phyloP scores from a whole-genome alignment of 2,329 filamentous ascomycete genomes.

The Conoideocrella luteorostrata region DNA sequence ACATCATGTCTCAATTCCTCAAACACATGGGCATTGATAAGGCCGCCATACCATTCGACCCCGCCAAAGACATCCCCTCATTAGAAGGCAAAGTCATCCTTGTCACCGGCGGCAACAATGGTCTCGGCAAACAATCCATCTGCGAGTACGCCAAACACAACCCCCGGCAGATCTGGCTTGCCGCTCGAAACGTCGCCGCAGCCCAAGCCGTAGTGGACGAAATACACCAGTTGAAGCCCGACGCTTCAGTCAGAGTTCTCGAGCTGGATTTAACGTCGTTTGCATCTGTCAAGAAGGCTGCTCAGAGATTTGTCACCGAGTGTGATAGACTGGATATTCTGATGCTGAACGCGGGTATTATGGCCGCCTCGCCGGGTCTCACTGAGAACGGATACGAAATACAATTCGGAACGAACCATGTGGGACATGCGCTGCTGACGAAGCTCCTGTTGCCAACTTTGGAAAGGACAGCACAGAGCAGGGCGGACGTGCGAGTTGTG shows the following conservation, averaged over 20 bases:
- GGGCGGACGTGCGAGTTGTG: slow-evolving; percentile 24
- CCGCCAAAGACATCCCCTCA: slow-evolving; percentile 41
- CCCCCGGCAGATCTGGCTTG: slow-evolving; percentile 17
- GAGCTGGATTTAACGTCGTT: slow-evolving; percentile 39
- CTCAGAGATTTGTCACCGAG: slow-evolving; percentile 26
- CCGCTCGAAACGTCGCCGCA: slow-evolving; percentile 29
- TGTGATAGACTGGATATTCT: slow-evolving; percentile 35
- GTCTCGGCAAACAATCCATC: slow-evolving; percentile 56
- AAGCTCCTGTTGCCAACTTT: slow-evolving; percentile 28
- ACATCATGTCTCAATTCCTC: not conserved
- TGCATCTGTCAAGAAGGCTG: slow-evolving; percentile 34
- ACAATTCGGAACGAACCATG: slow-evolving; percentile 43
- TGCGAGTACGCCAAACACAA: slow-evolving; percentile 15
- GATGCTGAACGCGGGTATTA: slow-evolving; percentile 41
- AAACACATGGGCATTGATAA: not conserved
- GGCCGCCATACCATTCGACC: slow-evolving; percentile 10
- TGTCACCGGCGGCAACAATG: slow-evolving; percentile 78
- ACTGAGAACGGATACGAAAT: slow-evolving; percentile 42
- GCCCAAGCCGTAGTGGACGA: slow-evolving; percentile 30
- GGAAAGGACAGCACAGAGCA: slow-evolving; percentile 18
- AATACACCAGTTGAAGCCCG: slow-evolving; percentile 21
- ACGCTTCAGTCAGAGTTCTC: slow-evolving; percentile 23
- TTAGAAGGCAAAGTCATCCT: slow-evolving; percentile 72
- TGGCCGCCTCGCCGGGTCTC: slow-evolving; percentile 27
- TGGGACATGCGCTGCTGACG: slow-evolving; percentile 40